phyloP scores from a whole-genome alignment of 805 yeast species.

The Starmerella potacharoeniae region DNA sequence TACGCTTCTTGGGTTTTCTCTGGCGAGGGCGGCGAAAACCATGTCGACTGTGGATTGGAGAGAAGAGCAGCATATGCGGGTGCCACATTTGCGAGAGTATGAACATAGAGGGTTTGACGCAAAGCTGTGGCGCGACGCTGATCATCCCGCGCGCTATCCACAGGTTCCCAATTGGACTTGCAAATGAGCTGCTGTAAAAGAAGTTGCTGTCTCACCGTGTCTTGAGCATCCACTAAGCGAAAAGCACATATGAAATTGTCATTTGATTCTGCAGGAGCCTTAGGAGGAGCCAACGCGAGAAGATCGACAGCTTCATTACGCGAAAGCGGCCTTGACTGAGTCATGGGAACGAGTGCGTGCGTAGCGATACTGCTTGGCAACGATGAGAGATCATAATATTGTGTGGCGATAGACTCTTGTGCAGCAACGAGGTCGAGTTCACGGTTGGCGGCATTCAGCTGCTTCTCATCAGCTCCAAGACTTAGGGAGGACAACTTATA shows the following conservation, averaged over 20 bases:
- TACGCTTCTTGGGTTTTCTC: not conserved
- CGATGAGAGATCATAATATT: not conserved
- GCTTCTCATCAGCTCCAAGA: not conserved
- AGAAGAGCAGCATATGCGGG: not conserved
- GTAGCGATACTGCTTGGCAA: not conserved
- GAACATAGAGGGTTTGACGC: slow-evolving; percentile 10
- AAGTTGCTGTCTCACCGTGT: slow-evolving; percentile 10
- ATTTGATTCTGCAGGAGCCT: slow-evolving; percentile 2
- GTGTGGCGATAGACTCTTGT: slow-evolving; percentile 8
- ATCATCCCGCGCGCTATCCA: not conserved
- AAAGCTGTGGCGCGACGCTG: not conserved
- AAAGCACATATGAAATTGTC: slow-evolving; percentile 10
- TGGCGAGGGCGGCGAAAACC: not conserved
- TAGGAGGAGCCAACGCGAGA: slow-evolving; percentile 14
- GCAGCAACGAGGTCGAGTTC: slow-evolving; percentile 7
- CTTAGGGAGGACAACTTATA: slow-evolving; percentile 13
- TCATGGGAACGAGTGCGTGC: slow-evolving; percentile 2
- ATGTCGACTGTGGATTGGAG: not conserved
- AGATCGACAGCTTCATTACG: slow-evolving; percentile 12
- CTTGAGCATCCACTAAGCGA: slow-evolving; percentile 7
- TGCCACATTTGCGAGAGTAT: slow-evolving; percentile 1
- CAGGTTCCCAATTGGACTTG: slow-evolving; percentile 14
- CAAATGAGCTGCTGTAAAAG: slow-evolving; percentile 16
- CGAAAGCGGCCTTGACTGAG: not conserved
- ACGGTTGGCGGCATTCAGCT: slow-evolving; percentile 1